phyloP scores from a whole-genome alignment of 441 rosid species.

The Pelargonium myrrhifolium region DNA sequence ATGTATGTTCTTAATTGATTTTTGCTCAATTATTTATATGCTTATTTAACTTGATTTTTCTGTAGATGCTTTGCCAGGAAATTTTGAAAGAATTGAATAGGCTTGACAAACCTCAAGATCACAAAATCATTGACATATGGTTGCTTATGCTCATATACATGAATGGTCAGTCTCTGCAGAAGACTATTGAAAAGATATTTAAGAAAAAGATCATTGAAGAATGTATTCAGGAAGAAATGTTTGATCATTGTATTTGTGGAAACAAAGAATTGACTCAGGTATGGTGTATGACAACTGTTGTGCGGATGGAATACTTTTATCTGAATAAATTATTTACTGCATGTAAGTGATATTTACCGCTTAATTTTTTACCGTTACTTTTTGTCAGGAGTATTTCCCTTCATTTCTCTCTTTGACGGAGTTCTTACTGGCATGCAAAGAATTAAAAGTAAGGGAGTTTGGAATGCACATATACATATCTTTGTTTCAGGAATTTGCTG shows the following conservation, averaged over 20 bases:
- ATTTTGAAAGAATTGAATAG: conserved; percentile 58
- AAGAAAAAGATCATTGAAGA: conserved; percentile 67
- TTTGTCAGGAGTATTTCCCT: conserved; percentile 55
- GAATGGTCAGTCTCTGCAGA: conserved; percentile 56
- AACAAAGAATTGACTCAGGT: conserved; percentile 69
- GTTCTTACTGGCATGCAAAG: conserved; percentile 69
- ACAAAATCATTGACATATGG: conserved; percentile 76
- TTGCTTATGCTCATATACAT: conserved; percentile 57
- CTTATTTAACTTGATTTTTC: conserved; percentile 10
- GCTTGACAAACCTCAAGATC: conserved; percentile 64
- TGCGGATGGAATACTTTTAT: conserved; percentile 13
- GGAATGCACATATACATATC: conserved; percentile 51
- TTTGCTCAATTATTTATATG: conserved; percentile 16
- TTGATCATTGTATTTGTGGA: conserved; percentile 68
- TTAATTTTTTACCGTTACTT: conserved; percentile 12
- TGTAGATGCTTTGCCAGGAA: conserved; percentile 73
- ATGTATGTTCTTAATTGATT: conserved; percentile 33
- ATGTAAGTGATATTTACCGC: no score
- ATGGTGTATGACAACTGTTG: background rate
- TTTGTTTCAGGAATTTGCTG: conserved; percentile 60
- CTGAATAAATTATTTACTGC: conserved; percentile 1
- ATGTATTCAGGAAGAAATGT: conserved; percentile 52
- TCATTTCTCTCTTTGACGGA: conserved; percentile 69
- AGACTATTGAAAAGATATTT: conserved; percentile 49
- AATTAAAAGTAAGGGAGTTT: conserved; percentile 61